Base-by-base conservation (phyloP, 2,329 filamentous ascomycete genomes). In the Emergomyces orientalis region DNA sequence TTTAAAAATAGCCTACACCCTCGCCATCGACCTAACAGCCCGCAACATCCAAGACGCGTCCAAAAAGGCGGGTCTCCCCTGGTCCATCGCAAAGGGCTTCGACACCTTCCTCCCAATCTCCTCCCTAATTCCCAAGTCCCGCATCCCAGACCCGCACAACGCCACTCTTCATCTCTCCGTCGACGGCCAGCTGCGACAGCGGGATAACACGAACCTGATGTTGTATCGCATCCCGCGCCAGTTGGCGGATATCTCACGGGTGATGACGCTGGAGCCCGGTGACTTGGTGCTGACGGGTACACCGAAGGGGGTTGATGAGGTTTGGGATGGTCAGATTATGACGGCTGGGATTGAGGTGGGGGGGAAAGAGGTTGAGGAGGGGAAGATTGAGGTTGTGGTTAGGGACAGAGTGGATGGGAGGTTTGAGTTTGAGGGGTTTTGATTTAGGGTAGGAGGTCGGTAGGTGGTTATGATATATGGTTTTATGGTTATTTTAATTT, bases 221-320 rank as follows among this genome's bases (percentile, higher is more conserved):
- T 84, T 99, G 64, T 96, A 96, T 82, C 83, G 84, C 63, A 94
- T 99, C 71, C 92, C 93, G 27, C 82, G 90, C 69, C 86, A 96
- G 67, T 76, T 99, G 72, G 89, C 88, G 71, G 91, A 97, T 78
- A 96, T 99, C 73, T 94, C 90, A 67, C 88, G 88, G 74, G 92
- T 97, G 63, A 97, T 97, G 91, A 91, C 91, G 9, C 81, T 99
- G 64, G 88, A 96, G 76, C 85, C 89, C 71, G 94, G 93, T 58
- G 94, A 99, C 76, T 87, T 99, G 71, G 86, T 99, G 58, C 79
- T 99, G 69, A 99, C 94, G n/a, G 94, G 94, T 22, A 99, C 94
- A 59, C 94, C 94, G 59, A 97, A 97, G 79, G 94, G 94, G 14
- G 94, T 99, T 1, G 94, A 94, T 1, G 82, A 87, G 25, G 91